These are phyloP conservation scores for Ophiocordyceps robertsii DNA, from an alignment of 2,329 filamentous ascomycete genomes.

Conservation along the genomic window DNA sequence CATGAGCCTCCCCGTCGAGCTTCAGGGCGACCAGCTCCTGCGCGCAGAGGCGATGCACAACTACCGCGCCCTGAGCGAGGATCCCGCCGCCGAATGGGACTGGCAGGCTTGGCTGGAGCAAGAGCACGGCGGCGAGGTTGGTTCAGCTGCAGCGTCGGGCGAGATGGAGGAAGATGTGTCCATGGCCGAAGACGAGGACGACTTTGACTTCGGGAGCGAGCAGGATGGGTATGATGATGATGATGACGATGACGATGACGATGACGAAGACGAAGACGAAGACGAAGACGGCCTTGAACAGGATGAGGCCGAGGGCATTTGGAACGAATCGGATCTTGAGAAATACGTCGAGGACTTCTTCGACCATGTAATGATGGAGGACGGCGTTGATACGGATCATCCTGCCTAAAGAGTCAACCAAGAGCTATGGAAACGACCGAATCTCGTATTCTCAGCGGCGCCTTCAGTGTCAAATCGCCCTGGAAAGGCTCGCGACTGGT, in stretches of 20 bases:
- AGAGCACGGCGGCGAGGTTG: background rate
- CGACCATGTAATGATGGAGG: background rate
- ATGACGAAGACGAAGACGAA: background rate
- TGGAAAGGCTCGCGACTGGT: too few species aligned
- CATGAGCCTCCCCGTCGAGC: constrained; percentile 8
- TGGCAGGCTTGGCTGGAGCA: constrained; percentile 10
- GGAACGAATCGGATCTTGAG: constrained; percentile 1
- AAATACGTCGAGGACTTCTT: constrained; percentile 2
- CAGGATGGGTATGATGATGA: constrained; percentile 1
- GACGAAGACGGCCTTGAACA: background rate
- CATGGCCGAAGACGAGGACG: constrained; percentile 2
- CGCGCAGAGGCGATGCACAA: constrained; percentile 10
- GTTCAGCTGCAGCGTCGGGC: background rate
- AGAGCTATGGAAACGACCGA: too few species aligned
- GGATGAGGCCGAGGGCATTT: constrained; percentile 1
- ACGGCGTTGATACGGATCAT: background rate
- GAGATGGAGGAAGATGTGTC: background rate
- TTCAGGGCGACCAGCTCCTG: constrained; percentile 11
- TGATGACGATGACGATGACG: constrained; percentile 2
- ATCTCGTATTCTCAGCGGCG: too few species aligned
- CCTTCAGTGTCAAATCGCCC: too few species aligned
- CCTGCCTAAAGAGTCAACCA: too few species aligned
- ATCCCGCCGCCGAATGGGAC: constrained; percentile 6
- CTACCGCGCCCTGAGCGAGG: constrained; percentile 5
- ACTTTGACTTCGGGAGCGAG: constrained; percentile 4